A percentile compares a stretch with the other conserved stretches of the same genome.
Evolutionary conservation across 495 filamentous ascomycete genomes (phyloP).

Genomic region (Talaromyces adpressus): DNA sequence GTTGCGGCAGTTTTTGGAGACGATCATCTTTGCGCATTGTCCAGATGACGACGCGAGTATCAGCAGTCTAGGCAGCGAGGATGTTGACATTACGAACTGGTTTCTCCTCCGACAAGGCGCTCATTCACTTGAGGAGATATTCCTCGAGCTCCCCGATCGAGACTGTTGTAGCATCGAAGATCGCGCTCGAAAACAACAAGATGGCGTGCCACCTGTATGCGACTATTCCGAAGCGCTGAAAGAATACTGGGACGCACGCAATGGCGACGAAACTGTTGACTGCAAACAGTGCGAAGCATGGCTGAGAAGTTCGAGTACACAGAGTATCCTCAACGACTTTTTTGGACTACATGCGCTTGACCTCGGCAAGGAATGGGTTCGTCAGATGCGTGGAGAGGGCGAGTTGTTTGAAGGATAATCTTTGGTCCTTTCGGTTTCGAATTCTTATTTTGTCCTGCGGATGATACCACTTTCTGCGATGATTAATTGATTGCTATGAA

Average conservation of each 20-base stretch:
- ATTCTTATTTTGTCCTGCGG: neutral
- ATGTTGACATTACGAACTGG: constrained; percentile 17
- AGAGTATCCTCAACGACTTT: constrained; percentile 22
- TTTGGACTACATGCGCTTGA: constrained; percentile 19
- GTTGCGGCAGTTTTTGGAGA: constrained; percentile 23
- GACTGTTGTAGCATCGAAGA: constrained; percentile 22
- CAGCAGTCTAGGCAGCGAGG: constrained; percentile 17
- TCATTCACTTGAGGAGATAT: constrained; percentile 19
- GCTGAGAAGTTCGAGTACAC: constrained; percentile 24
- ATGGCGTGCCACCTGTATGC: constrained; percentile 13
- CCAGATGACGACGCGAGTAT: constrained; percentile 16
- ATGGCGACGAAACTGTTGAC: constrained; percentile 16
- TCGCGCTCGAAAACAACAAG: constrained; percentile 10
- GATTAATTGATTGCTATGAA: neutral
- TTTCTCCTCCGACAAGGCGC: constrained; percentile 23
- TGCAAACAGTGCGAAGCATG: constrained; percentile 18
- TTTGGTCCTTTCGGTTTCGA: neutral
- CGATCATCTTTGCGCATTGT: constrained; percentile 25
- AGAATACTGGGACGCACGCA: constrained; percentile 25
- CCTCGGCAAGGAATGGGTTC: constrained; percentile 19
- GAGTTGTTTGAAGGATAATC: constrained; percentile 6
- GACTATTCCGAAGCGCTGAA: constrained; percentile 22
- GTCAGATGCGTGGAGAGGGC: constrained; percentile 20
- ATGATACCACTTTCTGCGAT: constrained; percentile 12
- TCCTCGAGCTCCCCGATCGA: constrained; percentile 17